These are phyloP conservation scores for Russula sp. DNA, from an alignment of 768 basidiomycete species.

Conservation along the genomic window DNA sequence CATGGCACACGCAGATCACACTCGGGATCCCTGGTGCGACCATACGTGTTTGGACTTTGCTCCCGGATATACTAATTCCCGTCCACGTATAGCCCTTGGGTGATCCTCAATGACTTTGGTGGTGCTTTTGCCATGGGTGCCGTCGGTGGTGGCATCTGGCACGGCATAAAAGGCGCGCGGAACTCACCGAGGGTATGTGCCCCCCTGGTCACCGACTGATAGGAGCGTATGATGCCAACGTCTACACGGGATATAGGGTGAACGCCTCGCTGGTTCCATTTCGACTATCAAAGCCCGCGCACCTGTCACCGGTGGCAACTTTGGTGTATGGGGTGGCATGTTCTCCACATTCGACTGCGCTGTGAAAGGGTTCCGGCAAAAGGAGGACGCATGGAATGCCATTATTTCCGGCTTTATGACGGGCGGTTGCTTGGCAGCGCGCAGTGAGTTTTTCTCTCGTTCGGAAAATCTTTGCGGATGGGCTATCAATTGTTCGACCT, in stretches of 20 bases:
- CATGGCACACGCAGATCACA: slow-evolving; percentile 91
- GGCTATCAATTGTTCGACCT: not conserved
- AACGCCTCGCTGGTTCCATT: slow-evolving; percentile 87
- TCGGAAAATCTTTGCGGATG: not conserved
- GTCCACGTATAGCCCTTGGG: slow-evolving; percentile 71
- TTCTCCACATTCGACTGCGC: slow-evolving; percentile 99
- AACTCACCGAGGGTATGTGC: slow-evolving; percentile 91
- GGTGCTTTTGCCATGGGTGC: slow-evolving; percentile 98
- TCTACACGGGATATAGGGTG: slow-evolving; percentile 52
- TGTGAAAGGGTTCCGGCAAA: slow-evolving; percentile 93
- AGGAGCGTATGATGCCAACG: not conserved
- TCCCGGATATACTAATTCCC: slow-evolving; percentile 3
- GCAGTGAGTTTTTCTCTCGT: slow-evolving; percentile 56
- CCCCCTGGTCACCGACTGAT: no score
- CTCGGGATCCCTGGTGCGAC: slow-evolving; percentile 82
- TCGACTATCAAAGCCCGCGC: slow-evolving; percentile 97
- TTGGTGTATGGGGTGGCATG: slow-evolving; percentile 94
- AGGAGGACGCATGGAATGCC: slow-evolving; percentile 98
- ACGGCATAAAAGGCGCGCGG: slow-evolving; percentile 94
- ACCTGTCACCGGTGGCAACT: slow-evolving; percentile 96
- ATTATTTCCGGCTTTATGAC: slow-evolving; percentile 99
- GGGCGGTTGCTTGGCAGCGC: slow-evolving; percentile 88
- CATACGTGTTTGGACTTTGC: not conserved
- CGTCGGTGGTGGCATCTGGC: slow-evolving; percentile 97
- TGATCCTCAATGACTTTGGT: slow-evolving; percentile 96